Evolutionary conservation across 164 flowering plant genomes (phyloP).

Genomic region (Platanus orientalis): DNA sequence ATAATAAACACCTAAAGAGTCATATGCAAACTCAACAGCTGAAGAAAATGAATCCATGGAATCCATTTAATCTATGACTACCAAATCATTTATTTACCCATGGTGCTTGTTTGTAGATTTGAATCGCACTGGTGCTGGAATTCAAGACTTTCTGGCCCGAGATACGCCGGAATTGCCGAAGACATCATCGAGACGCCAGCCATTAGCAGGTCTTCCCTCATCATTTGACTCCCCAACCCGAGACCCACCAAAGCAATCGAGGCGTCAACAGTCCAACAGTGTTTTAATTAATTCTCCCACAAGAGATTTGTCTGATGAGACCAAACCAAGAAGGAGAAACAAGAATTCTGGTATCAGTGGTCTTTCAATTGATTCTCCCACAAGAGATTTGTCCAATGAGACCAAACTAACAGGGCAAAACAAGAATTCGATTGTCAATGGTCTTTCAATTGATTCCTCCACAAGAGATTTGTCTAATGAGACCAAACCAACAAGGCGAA

Average conservation of each 20-base stretch:
- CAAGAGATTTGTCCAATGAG: too few relatives aligned
- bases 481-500: too few relatives aligned
- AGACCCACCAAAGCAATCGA: slow-evolving; percentile 16
- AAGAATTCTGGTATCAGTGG: not conserved
- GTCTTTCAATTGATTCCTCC: slow-evolving; percentile 11
- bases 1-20: too few relatives aligned
- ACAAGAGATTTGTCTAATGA: too few relatives aligned
- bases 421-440: too few relatives aligned
- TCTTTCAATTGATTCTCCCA: slow-evolving; percentile 13
- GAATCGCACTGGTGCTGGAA: not conserved
- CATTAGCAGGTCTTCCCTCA: not conserved
- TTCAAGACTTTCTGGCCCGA: slow-evolving; percentile 4
- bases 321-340: slow-evolving; percentile 15
- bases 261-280: slow-evolving; percentile 24
- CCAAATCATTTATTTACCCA: too few relatives aligned
- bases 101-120: not conserved
- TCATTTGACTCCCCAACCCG: not conserved
- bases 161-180: slow-evolving; percentile 9
- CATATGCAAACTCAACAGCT: too few relatives aligned
- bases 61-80: too few relatives aligned
- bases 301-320: slow-evolving; percentile 9
- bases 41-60: too few relatives aligned
- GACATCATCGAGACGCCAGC: slow-evolving; percentile 10
- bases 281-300: too few relatives aligned
- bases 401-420: too few relatives aligned